A percentile compares a stretch with the other conserved stretches of the same genome.
phyloP scores from a whole-genome alignment of 164 flowering plant genomes.

The Nymphaea colorata region DNA sequence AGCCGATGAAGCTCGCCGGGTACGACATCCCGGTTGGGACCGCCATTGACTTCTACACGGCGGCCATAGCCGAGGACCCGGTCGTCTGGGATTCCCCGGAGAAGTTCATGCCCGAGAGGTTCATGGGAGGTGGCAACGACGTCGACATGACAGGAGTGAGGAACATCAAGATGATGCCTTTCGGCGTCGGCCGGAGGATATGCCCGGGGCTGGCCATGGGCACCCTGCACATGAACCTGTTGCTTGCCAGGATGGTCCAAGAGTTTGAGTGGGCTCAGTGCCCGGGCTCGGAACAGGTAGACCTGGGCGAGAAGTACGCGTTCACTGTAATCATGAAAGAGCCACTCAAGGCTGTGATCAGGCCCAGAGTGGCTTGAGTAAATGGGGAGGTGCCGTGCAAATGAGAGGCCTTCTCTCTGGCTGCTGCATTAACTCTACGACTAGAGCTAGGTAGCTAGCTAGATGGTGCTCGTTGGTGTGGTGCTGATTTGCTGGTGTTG shows the following conservation, averaged over 20 bases:
- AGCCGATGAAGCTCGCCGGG: conserved; percentile 52
- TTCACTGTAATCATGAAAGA: conserved; percentile 90
- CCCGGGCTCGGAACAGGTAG: conserved; percentile 40
- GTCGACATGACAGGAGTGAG: conserved; percentile 71
- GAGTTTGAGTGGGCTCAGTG: conserved; percentile 63
- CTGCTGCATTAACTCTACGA: no score
- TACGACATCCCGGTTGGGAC: conserved; percentile 54
- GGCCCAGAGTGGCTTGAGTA: conserved; percentile 27
- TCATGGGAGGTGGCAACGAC: conserved; percentile 49
- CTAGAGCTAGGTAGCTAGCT: no score
- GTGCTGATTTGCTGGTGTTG: no score
- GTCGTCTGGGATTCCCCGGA: conserved; percentile 50
- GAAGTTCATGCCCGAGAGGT: conserved; percentile 80
- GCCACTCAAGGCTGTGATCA: conserved; percentile 59
- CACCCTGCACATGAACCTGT: conserved; percentile 44
- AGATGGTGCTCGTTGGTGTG: no score
- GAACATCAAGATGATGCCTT: conserved; percentile 73
- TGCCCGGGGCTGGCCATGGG: conserved; percentile 78
- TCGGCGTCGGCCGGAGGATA: conserved; percentile 80
- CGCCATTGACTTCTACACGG: conserved; percentile 51
- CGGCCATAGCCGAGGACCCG: no score
- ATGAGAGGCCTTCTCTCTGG: no score
- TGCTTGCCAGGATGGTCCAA: conserved; percentile 81
- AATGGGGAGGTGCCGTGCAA: no score
- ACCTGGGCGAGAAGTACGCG: conserved; percentile 80